These are phyloP conservation scores for Aureobasidium melanogenum DNA, from an alignment of 2,329 filamentous ascomycete species.

Conservation along the genomic window DNA sequence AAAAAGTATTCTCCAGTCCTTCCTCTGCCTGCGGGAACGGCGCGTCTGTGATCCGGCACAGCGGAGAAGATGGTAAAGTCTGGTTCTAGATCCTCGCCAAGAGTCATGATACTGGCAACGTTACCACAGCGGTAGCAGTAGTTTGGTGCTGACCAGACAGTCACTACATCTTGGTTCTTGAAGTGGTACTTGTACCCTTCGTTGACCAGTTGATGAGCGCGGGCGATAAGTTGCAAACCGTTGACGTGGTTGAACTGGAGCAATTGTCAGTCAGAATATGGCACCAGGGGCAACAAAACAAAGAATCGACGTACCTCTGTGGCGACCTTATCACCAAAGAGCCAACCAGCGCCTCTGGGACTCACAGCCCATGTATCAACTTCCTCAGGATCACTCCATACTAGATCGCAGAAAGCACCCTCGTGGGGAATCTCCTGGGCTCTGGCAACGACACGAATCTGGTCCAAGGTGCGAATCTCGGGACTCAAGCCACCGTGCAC, in stretches of 20 bases:
- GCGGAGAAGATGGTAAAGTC: constrained; percentile 89
- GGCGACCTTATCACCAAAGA: constrained; percentile 63
- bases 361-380: constrained; percentile 61
- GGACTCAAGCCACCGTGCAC: constrained; percentile 93
- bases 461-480: constrained; percentile 91
- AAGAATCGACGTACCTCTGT: constrained; percentile 43
- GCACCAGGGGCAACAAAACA: neutral
- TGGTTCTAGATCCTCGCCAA: constrained; percentile 74
- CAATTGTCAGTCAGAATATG: neutral
- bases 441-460: constrained; percentile 88
- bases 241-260: constrained; percentile 64
- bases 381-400: constrained; percentile 99
- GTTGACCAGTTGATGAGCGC: constrained; percentile 67
- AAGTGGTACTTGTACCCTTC: constrained; percentile 90
- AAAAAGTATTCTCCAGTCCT: constrained; percentile 44
- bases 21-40: constrained; percentile 58
- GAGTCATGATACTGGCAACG: constrained; percentile 79
- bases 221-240: constrained; percentile 60
- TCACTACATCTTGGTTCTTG: constrained; percentile 84
- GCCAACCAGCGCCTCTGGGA: constrained; percentile 57
- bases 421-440: constrained; percentile 99
- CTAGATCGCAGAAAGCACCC: constrained; percentile 92
- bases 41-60: constrained; percentile 76
- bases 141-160: constrained; percentile 82
- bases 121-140: constrained; percentile 97